A percentile compares a stretch with the other conserved stretches of the same genome.
phyloP scores from a whole-genome alignment of 2,329 filamentous ascomycete species.

The Apiospora kogelbergensis region DNA sequence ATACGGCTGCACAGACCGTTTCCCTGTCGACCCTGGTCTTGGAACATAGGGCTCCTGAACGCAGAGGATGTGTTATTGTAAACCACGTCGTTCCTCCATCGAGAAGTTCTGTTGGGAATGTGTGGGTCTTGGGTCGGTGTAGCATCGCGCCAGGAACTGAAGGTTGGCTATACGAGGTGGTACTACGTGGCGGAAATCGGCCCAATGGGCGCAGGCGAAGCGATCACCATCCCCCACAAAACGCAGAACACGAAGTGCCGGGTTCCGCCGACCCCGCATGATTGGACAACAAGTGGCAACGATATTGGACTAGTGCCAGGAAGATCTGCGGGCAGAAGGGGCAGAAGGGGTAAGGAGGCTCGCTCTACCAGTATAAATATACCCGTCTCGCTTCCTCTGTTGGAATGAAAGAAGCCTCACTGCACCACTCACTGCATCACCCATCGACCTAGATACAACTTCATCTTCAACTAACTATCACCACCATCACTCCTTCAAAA shows the following conservation, averaged over 20 bases:
- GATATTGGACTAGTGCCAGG: background rate
- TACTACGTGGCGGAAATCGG: background rate
- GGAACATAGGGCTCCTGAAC: no score
- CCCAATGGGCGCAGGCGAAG: background rate
- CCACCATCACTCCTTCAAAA: background rate
- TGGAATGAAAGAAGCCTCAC: background rate
- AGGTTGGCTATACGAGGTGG: background rate
- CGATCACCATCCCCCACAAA: background rate
- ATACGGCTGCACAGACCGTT: no score
- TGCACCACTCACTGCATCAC: background rate
- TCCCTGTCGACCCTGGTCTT: no score
- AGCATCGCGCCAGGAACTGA: no score
- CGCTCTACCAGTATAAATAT: background rate
- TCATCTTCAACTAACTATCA: background rate
- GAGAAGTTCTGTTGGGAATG: no score
- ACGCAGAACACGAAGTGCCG: background rate
- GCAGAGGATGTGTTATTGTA: no score
- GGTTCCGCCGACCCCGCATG: background rate
- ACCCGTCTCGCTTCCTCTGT: background rate
- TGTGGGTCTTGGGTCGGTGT: no score
- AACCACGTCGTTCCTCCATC: no score
- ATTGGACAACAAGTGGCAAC: no score
- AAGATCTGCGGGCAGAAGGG: background rate
- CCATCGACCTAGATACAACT: background rate
- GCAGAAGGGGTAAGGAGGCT: no score